Conservation (phyloP, 202 grass and related monocot species). For the Elaeis oleifera region DNA sequence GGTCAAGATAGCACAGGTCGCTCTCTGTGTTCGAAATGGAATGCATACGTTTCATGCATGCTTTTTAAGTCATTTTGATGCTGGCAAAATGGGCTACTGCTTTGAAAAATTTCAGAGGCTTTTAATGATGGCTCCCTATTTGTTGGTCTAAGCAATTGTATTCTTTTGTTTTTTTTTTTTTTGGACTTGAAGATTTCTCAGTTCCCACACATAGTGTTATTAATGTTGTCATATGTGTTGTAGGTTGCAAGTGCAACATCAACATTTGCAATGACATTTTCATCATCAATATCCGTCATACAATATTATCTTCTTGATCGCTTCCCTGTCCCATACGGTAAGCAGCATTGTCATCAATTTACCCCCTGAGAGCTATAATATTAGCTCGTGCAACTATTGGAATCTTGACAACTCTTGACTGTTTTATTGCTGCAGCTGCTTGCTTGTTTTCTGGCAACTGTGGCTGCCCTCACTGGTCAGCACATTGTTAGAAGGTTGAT, state of each 20-base stretch:
- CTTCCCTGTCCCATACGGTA: slow-evolving; percentile 16
- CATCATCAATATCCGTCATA: slow-evolving; percentile 18
- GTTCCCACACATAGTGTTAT: no score
- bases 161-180: no score
- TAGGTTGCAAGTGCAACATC: slow-evolving; percentile 21
- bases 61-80: no score
- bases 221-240: background rate
- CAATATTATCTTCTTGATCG: slow-evolving; percentile 20
- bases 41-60: no score
- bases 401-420: background rate
- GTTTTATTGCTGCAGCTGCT: slow-evolving; percentile 2
- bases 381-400: background rate
- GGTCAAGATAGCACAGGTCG: no score
- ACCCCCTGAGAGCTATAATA: background rate
- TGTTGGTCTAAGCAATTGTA: no score
- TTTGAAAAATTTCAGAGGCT: no score
- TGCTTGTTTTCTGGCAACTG: slow-evolving; percentile 13
- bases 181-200: no score
- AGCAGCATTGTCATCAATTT: background rate
- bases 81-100: no score
- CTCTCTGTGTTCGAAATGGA: no score
- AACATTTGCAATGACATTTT: slow-evolving; percentile 12
- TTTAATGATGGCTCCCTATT: no score
- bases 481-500: slow-evolving; percentile 17
- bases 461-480: slow-evolving; percentile 17